These are phyloP conservation scores for Rhizomucor miehei DNA, from an alignment of 371 early-diverging fungal genomes.

Conservation along the genomic window DNA sequence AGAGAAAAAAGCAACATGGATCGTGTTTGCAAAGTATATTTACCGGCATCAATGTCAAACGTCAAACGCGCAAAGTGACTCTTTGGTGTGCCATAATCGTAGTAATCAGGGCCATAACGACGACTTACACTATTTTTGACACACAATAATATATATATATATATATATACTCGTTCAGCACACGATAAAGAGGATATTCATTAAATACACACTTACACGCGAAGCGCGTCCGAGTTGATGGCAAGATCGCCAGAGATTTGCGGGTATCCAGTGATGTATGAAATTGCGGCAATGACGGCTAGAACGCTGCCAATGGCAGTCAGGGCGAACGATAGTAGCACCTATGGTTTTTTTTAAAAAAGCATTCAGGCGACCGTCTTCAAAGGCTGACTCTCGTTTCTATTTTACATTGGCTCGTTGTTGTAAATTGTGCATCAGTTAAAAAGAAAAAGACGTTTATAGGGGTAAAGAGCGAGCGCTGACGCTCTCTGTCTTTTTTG, in stretches of 20 bases:
- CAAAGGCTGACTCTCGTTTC: no score
- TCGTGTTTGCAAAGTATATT: slow-evolving; percentile 29
- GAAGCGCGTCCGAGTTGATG: slow-evolving; percentile 49
- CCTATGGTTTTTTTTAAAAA: no score
- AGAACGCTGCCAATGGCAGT: slow-evolving; percentile 62
- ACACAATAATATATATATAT: background rate
- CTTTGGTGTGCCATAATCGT: slow-evolving; percentile 58
- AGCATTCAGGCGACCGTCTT: background rate
- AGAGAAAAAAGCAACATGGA: background rate
- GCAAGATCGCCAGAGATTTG: slow-evolving; percentile 28
- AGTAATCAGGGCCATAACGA: slow-evolving; percentile 61
- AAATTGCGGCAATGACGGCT: slow-evolving; percentile 51
- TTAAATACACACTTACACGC: slow-evolving; percentile 42
- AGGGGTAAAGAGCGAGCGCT: no score
- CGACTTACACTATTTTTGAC: slow-evolving; percentile 42
- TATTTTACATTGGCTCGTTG: slow-evolving; percentile 56
- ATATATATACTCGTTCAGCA: background rate
- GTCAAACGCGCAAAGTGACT: slow-evolving; percentile 66
- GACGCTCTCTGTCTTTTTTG: no score
- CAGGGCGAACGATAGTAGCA: slow-evolving; percentile 67
- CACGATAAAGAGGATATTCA: background rate
- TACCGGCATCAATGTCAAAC: slow-evolving; percentile 74
- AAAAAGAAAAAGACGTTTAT: slow-evolving; percentile 5
- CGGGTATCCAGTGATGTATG: slow-evolving; percentile 44
- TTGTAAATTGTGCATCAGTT: slow-evolving; percentile 56